Conservation (phyloP, 495 filamentous ascomycete genomes). For the Penicillium atrosanguineum region DNA sequence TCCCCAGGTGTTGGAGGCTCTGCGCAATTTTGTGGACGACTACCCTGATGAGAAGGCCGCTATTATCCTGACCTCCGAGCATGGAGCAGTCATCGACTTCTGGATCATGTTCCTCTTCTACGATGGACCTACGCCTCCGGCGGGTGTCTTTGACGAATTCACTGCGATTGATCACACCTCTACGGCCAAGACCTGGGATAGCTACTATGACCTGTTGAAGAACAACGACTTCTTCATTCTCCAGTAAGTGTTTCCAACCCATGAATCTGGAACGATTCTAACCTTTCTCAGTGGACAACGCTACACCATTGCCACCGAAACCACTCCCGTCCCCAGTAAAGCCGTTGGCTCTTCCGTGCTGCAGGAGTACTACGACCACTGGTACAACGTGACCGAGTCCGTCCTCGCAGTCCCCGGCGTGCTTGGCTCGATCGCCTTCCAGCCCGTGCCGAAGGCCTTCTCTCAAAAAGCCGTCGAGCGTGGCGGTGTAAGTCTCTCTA, state of each 20-base stretch:
- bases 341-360: conserved; percentile 40
- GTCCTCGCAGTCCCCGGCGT: conserved; percentile 45
- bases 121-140: conserved; percentile 54
- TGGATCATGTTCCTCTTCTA: conserved; percentile 66
- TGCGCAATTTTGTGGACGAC: conserved; percentile 52
- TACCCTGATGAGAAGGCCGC: conserved; percentile 51
- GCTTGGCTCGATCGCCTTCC: conserved; percentile 54
- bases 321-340: conserved; percentile 49
- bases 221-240: conserved; percentile 39
- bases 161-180: conserved; percentile 46
- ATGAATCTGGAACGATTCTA: neutral
- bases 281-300: conserved; percentile 37
- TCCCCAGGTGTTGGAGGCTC: conserved; percentile 39
- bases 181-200: conserved; percentile 50
- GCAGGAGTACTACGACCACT: conserved; percentile 50
- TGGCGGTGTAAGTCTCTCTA: conserved; percentile 36
- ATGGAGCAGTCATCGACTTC: conserved; percentile 47
- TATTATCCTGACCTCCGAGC: conserved; percentile 54
- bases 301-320: conserved; percentile 57
- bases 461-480: conserved; percentile 45
- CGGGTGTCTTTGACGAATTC: conserved; percentile 56
- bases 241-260: conserved; percentile 20
- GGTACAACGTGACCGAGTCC: conserved; percentile 43
- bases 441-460: conserved; percentile 53
- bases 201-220: conserved; percentile 49